Evolutionary conservation across 805 yeast genomes (phyloP), one percentile per base, ranked within the genome.

Genomic region (Zygosaccharomyces siamensis): DNA sequence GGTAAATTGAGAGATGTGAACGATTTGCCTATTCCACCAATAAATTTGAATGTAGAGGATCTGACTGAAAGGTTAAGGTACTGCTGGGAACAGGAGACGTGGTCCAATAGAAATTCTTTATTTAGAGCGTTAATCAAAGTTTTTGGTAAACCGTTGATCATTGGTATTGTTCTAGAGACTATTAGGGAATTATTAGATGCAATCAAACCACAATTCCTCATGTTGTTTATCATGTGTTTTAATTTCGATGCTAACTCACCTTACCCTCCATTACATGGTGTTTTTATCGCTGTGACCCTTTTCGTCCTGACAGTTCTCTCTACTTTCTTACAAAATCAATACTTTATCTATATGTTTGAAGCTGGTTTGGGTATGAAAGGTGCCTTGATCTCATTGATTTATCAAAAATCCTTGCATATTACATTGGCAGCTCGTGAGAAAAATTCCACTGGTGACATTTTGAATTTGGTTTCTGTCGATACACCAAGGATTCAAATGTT

Each of bases 391-490:
- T 70, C 84, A n/a, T 63, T 86, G 53, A 70, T 88, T 20, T 89
- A 84, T 63, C 77, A 79, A 40, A 89, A 89, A 64, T 75, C 93
- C 0, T 71, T 89, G 49, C 72, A 64, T 16, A 68, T 89, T n/a
- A 81, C 95, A 2, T 76, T 80, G 6, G 82, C 80, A 42, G 79
- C 89, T 6, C 76, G 83, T 51, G 73, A 74, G 28, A 72, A 75
- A 14, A 71, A 77, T 54, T 69, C 88, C 1, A 77, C 90, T 2
- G 95, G 96, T 55, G 95, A 87, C 55, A 85, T 89, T 45, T 76
- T 88, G 55, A 88, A 86, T 59, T 73, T 84, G 59, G 77, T 86
- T 73, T 79, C 93, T 16, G 90, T 86, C 28, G 97, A 89, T 69
- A 81, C 86, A 10, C 69, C 71, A 42, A 73, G 85, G 52, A 69